Evolutionary conservation across 2,329 filamentous ascomycete genomes (phyloP), one percentile per base, ranked within the genome.

Genomic region (Aspergillus eucalypticola): DNA sequence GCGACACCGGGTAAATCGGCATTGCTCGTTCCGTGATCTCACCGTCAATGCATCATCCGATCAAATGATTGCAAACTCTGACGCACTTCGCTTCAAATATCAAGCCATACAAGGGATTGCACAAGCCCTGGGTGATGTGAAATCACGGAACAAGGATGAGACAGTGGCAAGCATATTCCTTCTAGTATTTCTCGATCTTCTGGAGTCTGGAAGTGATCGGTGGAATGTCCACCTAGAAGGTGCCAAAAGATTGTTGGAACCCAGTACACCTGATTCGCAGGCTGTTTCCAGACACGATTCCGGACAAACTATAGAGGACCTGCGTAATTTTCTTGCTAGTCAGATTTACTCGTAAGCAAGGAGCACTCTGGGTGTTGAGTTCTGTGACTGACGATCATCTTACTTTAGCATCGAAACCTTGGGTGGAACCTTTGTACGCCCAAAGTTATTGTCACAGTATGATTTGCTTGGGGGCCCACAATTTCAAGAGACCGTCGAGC

Each of bases 101-200:
- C 70, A 70, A 32, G 72, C 74, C 1, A 74, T 76, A 38, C 70
- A 71, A 46, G 67, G 69, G 5, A 61, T 76, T 4, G 69, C 71
- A 2, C 58, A 60, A 7, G 61, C 61, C 1, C 27, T 76, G 5
- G 32, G 60, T 1, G 60, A 69, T 39, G 23, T 60, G 5, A 25
- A 42, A 7, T 15, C 59, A 5, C 56, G 54, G 27, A 64, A 60
- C n/a, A 64, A 63, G 7, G 71, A 76, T 32, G 65, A 69, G 1
- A 75, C 67, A 2, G 65, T 76, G 29, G 74, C 74, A 23, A 74
- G 67, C 32, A 69, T 74, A 6, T 76, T 76, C 17, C 67, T 76
- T 6, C 51, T 74, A 8, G 68, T 74, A 2, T 74, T 74, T 35
- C 48, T 74, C 10, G 72, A 74, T 52, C 65, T 74, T 5, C 48